Conservation (phyloP, 192 early-diverging fungal species). For the Umbelopsis sp. region DNA sequence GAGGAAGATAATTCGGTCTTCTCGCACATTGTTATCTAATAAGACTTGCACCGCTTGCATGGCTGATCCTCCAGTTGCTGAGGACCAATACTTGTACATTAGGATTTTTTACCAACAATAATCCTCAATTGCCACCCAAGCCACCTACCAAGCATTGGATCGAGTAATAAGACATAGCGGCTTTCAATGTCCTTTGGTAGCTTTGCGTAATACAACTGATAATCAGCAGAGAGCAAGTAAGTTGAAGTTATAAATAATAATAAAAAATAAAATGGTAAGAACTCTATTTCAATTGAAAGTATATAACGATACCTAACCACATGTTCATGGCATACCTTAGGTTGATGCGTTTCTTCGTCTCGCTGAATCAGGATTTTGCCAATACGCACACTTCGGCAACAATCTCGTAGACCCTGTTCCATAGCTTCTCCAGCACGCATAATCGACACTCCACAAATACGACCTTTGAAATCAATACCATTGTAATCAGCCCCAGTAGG, state of each 20-base stretch:
- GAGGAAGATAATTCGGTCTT: slow-evolving; percentile 88
- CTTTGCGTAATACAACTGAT: slow-evolving; percentile 87
- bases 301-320: background rate
- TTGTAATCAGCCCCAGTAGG: slow-evolving; percentile 63
- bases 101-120: too few relatives aligned
- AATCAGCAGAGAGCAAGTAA: background rate
- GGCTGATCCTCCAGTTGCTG: slow-evolving; percentile 92
- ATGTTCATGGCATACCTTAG: slow-evolving; percentile 51
- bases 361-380: slow-evolving; percentile 96
- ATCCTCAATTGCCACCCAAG: background rate
- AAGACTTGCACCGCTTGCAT: slow-evolving; percentile 91
- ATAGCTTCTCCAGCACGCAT: slow-evolving; percentile 97
- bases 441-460: slow-evolving; percentile 94
- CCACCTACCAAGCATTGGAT: slow-evolving; percentile 89
- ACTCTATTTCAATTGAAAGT: background rate
- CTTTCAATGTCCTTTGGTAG: slow-evolving; percentile 84
- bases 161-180: slow-evolving; percentile 84
- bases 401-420: slow-evolving; percentile 83
- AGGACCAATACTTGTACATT: background rate
- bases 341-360: slow-evolving; percentile 89
- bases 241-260: too few relatives aligned
- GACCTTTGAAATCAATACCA: slow-evolving; percentile 62
- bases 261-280: too few relatives aligned
- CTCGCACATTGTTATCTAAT: slow-evolving; percentile 77
- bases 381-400: slow-evolving; percentile 87